Base-by-base conservation (phyloP, 2,329 filamentous ascomycete species). In the Arachnomyces sp. region DNA sequence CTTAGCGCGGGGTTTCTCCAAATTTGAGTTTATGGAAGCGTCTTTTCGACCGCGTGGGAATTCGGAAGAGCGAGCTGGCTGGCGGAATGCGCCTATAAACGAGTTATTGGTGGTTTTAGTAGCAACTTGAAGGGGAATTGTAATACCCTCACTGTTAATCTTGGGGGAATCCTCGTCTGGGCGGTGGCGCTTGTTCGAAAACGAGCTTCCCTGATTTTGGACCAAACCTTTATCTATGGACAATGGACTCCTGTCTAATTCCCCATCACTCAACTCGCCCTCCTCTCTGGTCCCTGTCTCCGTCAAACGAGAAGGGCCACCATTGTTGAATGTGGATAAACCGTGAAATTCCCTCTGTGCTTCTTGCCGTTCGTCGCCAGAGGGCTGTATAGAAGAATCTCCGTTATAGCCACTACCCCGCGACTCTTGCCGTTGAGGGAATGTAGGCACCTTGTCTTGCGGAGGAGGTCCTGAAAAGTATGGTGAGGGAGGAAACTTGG, bases 241-340 rank as follows among this genome's bases (percentile, higher is more conserved):
- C n/a, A n/a, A n/a, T n/a, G n/a, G n/a, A n/a, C n/a, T 78, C 2
- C 73, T 52, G 50, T 78, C 73, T 36, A 74, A 70, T 50, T 82
- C 79, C 13, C 72, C 75, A 51, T 90, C 86, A 47, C 78, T 84
- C 21, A 92, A 59, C 58, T 93, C 86, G 12, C 84, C 85, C 52
- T 93, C 86, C 53, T 92, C 85, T 41, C 66, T 66, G 42, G 74
- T 71, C 40, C 60, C 59, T 34, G 69, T 57, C 36, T 59, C 49
- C 21, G 58, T 53, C 12, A 59, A 53, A 25, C 9, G 21, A 25
- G 21, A 5, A 25, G 9, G 21, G 21, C 9, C 21, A 9, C 21
- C 9, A 25, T 9, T 25, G 21, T 5, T 9, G 21, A 9, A 9
- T 25, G 21, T 25, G 21, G 21, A 25, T 9, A 9, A 5, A 9